Conservation (phyloP, 768 basidiomycete species). For the Psilocybe cyanescens region DNA sequence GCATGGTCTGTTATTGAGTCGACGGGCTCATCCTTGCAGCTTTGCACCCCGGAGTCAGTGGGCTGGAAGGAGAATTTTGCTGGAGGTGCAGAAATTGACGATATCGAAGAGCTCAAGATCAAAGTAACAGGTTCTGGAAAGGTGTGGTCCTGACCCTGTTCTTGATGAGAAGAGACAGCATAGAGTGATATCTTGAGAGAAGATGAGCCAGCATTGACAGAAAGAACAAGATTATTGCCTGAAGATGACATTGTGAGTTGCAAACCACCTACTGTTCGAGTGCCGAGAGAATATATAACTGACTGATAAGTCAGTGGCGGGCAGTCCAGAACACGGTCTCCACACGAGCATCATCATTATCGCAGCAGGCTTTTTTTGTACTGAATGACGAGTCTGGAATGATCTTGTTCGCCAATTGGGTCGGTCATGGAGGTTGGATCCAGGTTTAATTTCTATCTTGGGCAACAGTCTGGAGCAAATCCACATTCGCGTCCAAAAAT, state of each 20-base stretch:
- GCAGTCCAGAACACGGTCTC: background rate
- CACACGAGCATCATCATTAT: background rate
- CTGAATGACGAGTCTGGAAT: background rate
- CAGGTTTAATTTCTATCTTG: background rate
- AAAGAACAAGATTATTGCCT: conserved; percentile 50
- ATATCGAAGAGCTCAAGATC: conserved; percentile 53
- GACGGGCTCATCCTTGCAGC: conserved; percentile 40
- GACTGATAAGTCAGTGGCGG: background rate
- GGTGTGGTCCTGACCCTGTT: conserved; percentile 3
- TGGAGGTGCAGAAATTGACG: conserved; percentile 61
- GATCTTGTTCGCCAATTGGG: background rate
- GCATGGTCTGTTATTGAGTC: conserved; percentile 57
- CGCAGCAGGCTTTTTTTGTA: background rate
- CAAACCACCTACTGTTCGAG: background rate
- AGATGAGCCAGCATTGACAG: conserved; percentile 83
- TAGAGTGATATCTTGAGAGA: conserved; percentile 86
- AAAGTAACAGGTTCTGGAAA: conserved; percentile 39
- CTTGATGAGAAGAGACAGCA: conserved; percentile 16
- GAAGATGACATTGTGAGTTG: conserved; percentile 9
- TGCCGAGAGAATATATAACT: background rate
- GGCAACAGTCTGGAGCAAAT: background rate
- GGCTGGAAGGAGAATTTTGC: conserved; percentile 51
- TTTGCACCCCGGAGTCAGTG: conserved; percentile 24
- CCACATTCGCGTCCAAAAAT: conserved; percentile 9
- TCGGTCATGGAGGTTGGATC: background rate